phyloP scores from a whole-genome alignment of 2,329 filamentous ascomycete genomes.

The Ophiostoma sp. region DNA sequence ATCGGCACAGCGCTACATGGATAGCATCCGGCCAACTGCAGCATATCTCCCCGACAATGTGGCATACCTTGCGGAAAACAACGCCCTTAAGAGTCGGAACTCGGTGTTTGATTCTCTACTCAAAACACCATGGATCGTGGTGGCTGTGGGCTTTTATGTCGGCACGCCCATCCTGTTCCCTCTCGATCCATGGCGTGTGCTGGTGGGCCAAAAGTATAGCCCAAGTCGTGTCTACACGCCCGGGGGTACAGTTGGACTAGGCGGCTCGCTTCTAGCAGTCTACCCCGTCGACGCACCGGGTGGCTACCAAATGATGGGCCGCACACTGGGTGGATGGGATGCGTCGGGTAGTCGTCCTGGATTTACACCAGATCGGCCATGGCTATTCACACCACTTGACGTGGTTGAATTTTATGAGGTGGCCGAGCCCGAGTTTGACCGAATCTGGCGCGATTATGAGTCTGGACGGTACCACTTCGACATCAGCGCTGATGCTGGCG shows the following conservation, averaged over 20 bases:
- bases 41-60: conserved; percentile 11
- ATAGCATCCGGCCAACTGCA: conserved; percentile 12
- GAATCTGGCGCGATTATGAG: conserved; percentile 35
- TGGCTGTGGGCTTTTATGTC: conserved; percentile 11
- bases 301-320: conserved; percentile 37
- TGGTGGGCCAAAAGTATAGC: conserved; percentile 10
- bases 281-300: conserved; percentile 33
- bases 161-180: conserved; percentile 5
- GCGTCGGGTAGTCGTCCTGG: conserved; percentile 47
- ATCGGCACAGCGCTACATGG: conserved; percentile 6
- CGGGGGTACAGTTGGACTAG: conserved; percentile 2
- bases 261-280: conserved; percentile 1
- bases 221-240: conserved; percentile 11
- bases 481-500: conserved; percentile 46
- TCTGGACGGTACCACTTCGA: conserved; percentile 49
- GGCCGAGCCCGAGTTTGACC: conserved; percentile 46
- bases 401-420: conserved; percentile 52
- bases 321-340: conserved; percentile 51
- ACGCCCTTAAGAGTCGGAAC: neutral
- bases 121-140: conserved; percentile 7
- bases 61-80: conserved; percentile 4
- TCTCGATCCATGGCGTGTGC: conserved; percentile 6
- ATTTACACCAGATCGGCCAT: conserved; percentile 43
- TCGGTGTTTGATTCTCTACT: neutral
- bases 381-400: conserved; percentile 55